Evolutionary conservation across 306 rosid species (phyloP).

Genomic region (Albizia julibrissin): DNA sequence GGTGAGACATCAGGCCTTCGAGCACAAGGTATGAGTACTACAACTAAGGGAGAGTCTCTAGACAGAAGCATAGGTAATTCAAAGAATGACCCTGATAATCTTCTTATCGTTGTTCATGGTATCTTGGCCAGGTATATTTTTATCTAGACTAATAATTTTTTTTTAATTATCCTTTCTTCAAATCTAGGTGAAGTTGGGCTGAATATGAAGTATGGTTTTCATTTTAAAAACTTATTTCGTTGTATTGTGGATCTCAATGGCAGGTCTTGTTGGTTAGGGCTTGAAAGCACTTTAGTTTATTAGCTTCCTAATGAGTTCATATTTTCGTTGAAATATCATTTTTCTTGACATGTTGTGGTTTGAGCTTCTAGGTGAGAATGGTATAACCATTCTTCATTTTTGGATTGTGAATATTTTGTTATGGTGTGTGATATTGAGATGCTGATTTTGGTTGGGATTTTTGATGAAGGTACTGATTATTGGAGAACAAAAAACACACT

Average conservation of each 20-base stretch:
- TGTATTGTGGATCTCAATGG: neutral
- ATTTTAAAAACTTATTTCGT: neutral
- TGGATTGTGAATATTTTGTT: too few species aligned
- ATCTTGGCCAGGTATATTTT: constrained; percentile 62
- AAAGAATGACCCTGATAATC: constrained; percentile 68
- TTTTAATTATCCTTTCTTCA: constrained; percentile 4
- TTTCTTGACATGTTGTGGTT: too few species aligned
- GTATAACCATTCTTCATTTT: too few species aligned
- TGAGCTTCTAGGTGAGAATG: too few species aligned
- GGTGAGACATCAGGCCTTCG: constrained; percentile 45
- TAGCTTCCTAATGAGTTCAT: neutral
- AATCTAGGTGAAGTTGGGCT: constrained; percentile 9
- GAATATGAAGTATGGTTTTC: constrained; percentile 1
- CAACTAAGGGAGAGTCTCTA: constrained; percentile 46
- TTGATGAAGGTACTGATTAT: too few species aligned
- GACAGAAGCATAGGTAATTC: constrained; percentile 33
- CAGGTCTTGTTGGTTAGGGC: constrained; percentile 2
- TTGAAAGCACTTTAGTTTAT: neutral
- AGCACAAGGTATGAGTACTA: constrained; percentile 63
- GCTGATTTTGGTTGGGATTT: too few species aligned
- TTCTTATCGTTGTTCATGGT: constrained; percentile 92
- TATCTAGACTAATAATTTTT: neutral
- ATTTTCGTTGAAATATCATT: too few species aligned
- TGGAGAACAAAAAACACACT: too few species aligned
- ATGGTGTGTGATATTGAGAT: too few species aligned